These are phyloP conservation scores for Lupinus albus DNA, from an alignment of 306 rosid genomes.

Conservation along the genomic window DNA sequence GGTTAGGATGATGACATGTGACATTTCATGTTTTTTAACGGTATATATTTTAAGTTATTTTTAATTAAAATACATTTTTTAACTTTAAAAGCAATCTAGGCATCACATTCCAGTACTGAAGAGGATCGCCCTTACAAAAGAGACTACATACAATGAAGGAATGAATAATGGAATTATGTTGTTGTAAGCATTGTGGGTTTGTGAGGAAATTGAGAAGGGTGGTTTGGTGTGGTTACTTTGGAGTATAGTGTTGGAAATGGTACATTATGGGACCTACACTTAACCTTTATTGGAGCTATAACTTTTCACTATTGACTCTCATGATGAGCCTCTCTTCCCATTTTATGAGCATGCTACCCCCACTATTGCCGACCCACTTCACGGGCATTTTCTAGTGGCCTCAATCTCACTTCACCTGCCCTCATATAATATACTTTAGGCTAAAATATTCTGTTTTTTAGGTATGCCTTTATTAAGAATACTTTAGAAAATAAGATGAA, in stretches of 20 bases:
- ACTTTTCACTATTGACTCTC: not conserved
- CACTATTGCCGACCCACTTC: constrained; percentile 48
- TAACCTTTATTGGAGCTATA: constrained; percentile 17
- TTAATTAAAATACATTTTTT: too few relatives aligned
- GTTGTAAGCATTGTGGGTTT: constrained; percentile 1
- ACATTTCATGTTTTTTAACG: too few relatives aligned
- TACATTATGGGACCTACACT: constrained; percentile 11
- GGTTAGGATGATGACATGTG: too few relatives aligned
- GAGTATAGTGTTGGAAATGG: constrained; percentile 10
- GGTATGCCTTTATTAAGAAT: too few relatives aligned
- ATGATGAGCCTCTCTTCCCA: constrained; percentile 25
- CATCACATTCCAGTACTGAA: too few relatives aligned
- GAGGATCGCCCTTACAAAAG: too few relatives aligned
- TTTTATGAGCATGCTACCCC: constrained; percentile 41
- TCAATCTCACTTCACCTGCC: not conserved
- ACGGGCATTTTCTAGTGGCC: not conserved
- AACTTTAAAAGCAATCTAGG: too few relatives aligned
- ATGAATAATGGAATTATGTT: not conserved
- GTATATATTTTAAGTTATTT: too few relatives aligned
- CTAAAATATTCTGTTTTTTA: not conserved
- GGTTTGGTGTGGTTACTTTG: constrained; percentile 28
- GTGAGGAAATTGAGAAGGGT: constrained; percentile 3
- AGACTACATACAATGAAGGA: not conserved
- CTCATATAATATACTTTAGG: not conserved
- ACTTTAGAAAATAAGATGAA: too few relatives aligned